These are phyloP conservation scores for Lenwebbia sp. DNA, from an alignment of 345 rosid species.

Conservation along the genomic window DNA sequence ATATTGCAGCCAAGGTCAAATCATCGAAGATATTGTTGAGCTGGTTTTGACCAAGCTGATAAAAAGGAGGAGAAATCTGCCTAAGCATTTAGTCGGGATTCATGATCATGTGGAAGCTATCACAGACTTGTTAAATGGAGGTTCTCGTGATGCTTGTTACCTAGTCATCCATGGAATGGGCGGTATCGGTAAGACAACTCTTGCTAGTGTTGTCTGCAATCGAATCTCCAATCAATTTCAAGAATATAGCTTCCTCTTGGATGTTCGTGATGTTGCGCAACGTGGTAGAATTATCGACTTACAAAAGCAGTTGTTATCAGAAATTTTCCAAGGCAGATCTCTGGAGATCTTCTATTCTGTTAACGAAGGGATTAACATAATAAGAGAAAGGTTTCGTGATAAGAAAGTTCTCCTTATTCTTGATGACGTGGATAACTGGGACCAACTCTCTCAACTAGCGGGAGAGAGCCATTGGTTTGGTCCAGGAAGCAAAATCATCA, in stretches of 20 bases:
- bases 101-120: not conserved
- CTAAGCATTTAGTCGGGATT: not conserved
- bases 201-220: not conserved
- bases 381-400: too few species aligned
- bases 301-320: not conserved
- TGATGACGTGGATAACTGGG: too few species aligned
- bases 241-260: not conserved
- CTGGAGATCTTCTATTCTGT: not conserved
- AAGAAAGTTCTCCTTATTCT: too few species aligned
- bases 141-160: accelerated
- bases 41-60: not conserved
- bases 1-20: too few species aligned
- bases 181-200: accelerated
- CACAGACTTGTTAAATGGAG: not conserved
- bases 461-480: too few species aligned
- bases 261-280: accelerated
- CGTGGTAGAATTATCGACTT: not conserved
- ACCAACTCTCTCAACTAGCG: too few species aligned
- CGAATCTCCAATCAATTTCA: not conserved
- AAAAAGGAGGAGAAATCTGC: not conserved
- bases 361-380: not conserved
- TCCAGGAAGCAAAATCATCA: too few species aligned
- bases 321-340: not conserved
- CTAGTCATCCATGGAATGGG: not conserved
- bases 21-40: too few species aligned